Evolutionary conservation across 148 eudicot genomes (phyloP), one percentile per base, ranked within the genome.

Genomic region (Polygonum aviculare): DNA sequence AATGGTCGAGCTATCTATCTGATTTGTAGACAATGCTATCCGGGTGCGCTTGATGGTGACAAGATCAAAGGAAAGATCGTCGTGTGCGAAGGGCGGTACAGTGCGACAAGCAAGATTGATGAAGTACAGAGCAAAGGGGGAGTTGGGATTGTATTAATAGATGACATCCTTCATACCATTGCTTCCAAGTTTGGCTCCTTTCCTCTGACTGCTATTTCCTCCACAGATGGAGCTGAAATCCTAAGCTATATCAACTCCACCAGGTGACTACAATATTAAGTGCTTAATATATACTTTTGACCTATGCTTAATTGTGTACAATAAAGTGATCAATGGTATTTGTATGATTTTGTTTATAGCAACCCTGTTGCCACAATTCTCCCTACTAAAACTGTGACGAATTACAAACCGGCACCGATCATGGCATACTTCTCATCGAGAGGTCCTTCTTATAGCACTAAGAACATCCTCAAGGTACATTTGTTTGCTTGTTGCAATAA

Each of bases 391-490:
- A 74, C 81, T 0, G 79, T 79, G 12, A 49, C 63, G 16, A 78
- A 81, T 5, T 84, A 78, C 77, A 83, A 86, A 79, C 93, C 97
- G n/a, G 97, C 93, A 54, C 93, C 93, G 35, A 63, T 71, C 31
- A 80, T 91, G 33, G 87, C 87, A 31, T 80, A 76, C 73, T 91
- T 88, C 83, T 91, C 92, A 3, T 76, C 89, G 3, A 88, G 94
- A 76, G 97, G 94, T n/a, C 94, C 97, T 52, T 74, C 90, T 19
- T 52, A 19, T 33, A 52, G 74, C 41, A 72, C 83, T 2, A 77
- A 70, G 52, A 88, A 83, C 82, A 50, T 91, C 73, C 85, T 90
- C 75, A 90, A 90, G 91, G 97, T 85, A 35, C 55, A 15, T 72
- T 72, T 45, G 12, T 18, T 36, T 21, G 55, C 3, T 6, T 6